Base-by-base conservation (phyloP, 2,329 filamentous ascomycete genomes). In the Pseudogymnoascus sp. region DNA sequence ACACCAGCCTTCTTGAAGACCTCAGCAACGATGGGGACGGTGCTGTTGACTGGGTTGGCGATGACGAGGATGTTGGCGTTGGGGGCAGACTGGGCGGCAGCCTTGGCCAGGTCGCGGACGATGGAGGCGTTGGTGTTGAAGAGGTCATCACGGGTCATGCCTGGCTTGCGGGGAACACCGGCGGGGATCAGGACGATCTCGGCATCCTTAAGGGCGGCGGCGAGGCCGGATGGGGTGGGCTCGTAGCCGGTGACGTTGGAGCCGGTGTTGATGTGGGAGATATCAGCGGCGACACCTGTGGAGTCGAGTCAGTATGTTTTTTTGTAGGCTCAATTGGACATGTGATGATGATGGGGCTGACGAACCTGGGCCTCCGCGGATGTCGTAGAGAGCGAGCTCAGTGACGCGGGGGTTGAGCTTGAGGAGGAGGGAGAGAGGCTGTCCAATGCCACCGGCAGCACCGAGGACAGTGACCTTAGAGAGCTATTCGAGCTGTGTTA, bases 71-170 rank as follows among this genome's bases (percentile, higher is more conserved):
- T 84, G 82, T 96, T 96, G 79, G 95, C 95, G 69, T 97, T 84
- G 74, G 95, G 95, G 76, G 89, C 85, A 71, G 90, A 85, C 74
- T 96, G 87, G 74, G 95, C 95, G 75, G 87, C 88, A 73, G 92
- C 93, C 87, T 96, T 96, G 82, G 93, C 93, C 70, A 99, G 88
- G 81, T 97, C 95, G 76, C 93, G 93, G 78, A 99, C 95, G 78
- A 99, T 99, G 77, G 91, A 96, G 79, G 95, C 95, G 81, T 99
- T 99, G 85, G 93, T 99, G 88, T 97, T 97, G 92, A 99, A 99
- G 69, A 99, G 89, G 78, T 99, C 93, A 81, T 99, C 95, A 84
- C 95, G 93, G 82, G 90, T 96, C 95, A 99, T 99, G 81, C 95
- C 95, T 78, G 95, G 95, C 87, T 74, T 74, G 82, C 95, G 92